Percentiles rank a stretch among this genome's conserved stretches.
These are phyloP conservation scores for Nannochloropsis gaditana DNA, from an alignment of 108 stramenopile genomes.

Conservation along the genomic window DNA sequence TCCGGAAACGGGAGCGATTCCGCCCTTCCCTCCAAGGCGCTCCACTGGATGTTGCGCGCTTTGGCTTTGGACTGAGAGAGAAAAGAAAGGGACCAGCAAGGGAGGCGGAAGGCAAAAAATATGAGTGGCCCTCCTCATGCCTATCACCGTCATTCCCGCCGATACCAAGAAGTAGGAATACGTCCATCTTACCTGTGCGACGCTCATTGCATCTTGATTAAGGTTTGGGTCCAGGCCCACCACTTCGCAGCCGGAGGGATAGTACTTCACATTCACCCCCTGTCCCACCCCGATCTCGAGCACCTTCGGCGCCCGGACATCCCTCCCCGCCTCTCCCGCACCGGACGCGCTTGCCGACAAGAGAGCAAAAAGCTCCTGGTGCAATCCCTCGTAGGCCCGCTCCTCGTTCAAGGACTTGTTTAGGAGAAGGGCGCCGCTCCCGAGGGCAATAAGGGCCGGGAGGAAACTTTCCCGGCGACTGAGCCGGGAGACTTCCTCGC, in stretches of 20 bases:
- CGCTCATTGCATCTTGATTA: neutral
- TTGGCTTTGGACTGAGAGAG: slow-evolving; percentile 6
- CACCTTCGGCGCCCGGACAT: neutral
- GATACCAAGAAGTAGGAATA: no score
- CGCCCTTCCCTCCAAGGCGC: slow-evolving; percentile 27
- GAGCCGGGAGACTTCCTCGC: neutral
- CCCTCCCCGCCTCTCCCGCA: neutral
- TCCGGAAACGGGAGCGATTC: slow-evolving; percentile 32
- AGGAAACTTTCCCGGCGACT: neutral
- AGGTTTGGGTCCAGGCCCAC: slow-evolving; percentile 7
- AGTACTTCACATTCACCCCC: neutral
- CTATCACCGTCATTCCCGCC: no score
- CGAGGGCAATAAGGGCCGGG: neutral
- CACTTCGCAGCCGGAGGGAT: neutral
- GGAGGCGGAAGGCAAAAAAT: neutral
- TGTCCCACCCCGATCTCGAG: slow-evolving; percentile 2
- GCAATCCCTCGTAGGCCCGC: neutral
- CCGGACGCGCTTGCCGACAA: neutral
- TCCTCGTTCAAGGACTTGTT: neutral
- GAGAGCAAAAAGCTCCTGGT: neutral
- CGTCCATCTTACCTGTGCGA: neutral
- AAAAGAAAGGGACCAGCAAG: neutral
- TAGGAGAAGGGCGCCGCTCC: neutral
- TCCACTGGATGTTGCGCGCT: neutral
- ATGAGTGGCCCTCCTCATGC: neutral